Evolutionary conservation across 306 rosid species (phyloP).

Genomic region (Lathyrus oleraceus): DNA sequence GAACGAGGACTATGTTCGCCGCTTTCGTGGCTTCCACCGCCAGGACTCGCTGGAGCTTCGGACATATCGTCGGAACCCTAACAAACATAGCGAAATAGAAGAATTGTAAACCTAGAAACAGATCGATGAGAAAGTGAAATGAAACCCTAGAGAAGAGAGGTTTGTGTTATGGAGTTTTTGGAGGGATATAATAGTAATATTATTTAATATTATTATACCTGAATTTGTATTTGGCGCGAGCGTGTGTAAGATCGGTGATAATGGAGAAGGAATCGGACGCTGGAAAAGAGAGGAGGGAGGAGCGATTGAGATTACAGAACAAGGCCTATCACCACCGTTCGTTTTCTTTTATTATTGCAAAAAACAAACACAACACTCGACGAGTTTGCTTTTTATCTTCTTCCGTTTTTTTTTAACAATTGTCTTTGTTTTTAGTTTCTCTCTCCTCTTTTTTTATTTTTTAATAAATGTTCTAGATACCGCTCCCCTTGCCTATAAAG

Average conservation of each 20-base stretch:
- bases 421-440: not conserved
- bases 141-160: no score
- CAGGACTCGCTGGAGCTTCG: slow-evolving; percentile 82
- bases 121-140: not conserved
- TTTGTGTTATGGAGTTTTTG: not conserved
- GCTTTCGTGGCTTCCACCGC: slow-evolving; percentile 85
- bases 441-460: not conserved
- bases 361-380: slow-evolving; percentile 6
- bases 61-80: slow-evolving; percentile 71
- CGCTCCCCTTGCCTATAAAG: not conserved
- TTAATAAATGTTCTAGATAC: not conserved
- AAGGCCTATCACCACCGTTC: slow-evolving; percentile 86
- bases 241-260: slow-evolving; percentile 51
- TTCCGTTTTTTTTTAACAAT: not conserved
- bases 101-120: slow-evolving; percentile 18
- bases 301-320: slow-evolving; percentile 74
- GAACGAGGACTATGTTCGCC: slow-evolving; percentile 95
- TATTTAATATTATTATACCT: slow-evolving; percentile 27
- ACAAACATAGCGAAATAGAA: slow-evolving; percentile 36
- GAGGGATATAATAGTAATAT: not conserved
- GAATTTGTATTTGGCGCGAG: slow-evolving; percentile 81
- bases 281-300: slow-evolving; percentile 84
- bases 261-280: slow-evolving; percentile 87
- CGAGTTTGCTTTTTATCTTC: not conserved
- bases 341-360: slow-evolving; percentile 49